These are phyloP conservation scores for Heterobasidion irregulare DNA, from an alignment of 1,284 basidiomycete genomes.

Conservation along the genomic window DNA sequence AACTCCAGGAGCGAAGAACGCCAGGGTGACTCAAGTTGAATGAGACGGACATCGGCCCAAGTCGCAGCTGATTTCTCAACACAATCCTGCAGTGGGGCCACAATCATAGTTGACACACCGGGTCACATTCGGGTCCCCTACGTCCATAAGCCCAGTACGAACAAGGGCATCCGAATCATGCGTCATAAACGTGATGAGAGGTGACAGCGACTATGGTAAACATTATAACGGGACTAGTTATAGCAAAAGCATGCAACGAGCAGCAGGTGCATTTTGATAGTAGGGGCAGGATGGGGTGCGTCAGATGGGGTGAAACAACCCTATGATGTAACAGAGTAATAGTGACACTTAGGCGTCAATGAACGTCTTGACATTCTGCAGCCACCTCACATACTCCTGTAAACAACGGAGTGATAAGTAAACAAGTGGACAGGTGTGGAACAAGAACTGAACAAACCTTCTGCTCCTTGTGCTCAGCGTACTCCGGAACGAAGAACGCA, in stretches of 20 bases:
- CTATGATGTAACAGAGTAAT: not conserved
- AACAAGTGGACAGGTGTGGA: not conserved
- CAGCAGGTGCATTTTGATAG: not conserved
- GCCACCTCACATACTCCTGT: conserved; percentile 90
- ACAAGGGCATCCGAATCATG: not conserved
- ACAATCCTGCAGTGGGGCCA: too few relatives aligned
- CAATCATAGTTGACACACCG: not conserved
- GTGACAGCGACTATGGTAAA: not conserved
- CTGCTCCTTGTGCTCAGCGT: conserved; percentile 86
- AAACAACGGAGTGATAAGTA: not conserved
- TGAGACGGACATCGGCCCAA: too few relatives aligned
- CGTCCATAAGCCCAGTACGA: not conserved
- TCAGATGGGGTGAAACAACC: not conserved
- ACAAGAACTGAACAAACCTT: conserved; percentile 38
- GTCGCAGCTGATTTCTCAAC: too few relatives aligned
- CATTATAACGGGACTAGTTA: not conserved
- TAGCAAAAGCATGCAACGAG: not conserved
- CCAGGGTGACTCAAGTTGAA: too few relatives aligned
- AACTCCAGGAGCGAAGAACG: too few relatives aligned
- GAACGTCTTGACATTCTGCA: conserved; percentile 79
- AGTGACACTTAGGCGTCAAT: conserved; percentile 51
- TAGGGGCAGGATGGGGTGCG: not conserved
- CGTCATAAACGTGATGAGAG: not conserved
- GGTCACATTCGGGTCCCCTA: not conserved
- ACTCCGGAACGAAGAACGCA: conserved; percentile 79